These are phyloP conservation scores for Cyberlindnera mrakii DNA, from an alignment of 805 yeast species.

Conservation along the genomic window DNA sequence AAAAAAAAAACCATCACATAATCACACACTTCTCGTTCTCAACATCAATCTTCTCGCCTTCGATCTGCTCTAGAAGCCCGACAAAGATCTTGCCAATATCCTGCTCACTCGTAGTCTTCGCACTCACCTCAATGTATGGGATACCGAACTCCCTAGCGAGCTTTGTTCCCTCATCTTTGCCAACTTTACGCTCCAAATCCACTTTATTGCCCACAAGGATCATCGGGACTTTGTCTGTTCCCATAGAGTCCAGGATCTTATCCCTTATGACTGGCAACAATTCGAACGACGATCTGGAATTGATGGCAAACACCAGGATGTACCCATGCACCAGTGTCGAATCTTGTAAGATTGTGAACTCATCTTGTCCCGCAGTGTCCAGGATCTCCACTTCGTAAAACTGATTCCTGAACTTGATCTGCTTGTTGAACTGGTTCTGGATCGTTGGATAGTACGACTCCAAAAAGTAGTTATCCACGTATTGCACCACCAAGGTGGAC, in stretches of 20 bases:
- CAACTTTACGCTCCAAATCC: slow-evolving; percentile 63
- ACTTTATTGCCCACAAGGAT: slow-evolving; percentile 72
- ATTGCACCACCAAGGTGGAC: slow-evolving; percentile 78
- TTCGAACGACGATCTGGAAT: slow-evolving; percentile 72
- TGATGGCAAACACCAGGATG: slow-evolving; percentile 74
- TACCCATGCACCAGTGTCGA: slow-evolving; percentile 72
- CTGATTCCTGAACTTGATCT: slow-evolving; percentile 60
- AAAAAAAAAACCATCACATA: slow-evolving; percentile 25
- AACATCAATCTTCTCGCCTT: slow-evolving; percentile 51
- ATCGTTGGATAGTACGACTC: slow-evolving; percentile 90
- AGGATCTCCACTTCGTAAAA: slow-evolving; percentile 78
- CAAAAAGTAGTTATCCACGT: slow-evolving; percentile 81
- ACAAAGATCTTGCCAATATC: slow-evolving; percentile 63
- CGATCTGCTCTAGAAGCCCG: slow-evolving; percentile 53
- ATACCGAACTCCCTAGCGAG: slow-evolving; percentile 60
- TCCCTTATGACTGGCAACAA: slow-evolving; percentile 72
- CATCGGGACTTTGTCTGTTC: slow-evolving; percentile 68
- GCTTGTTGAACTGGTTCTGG: slow-evolving; percentile 76
- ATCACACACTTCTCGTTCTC: slow-evolving; percentile 42
- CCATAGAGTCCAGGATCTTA: slow-evolving; percentile 69
- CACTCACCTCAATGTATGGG: slow-evolving; percentile 79
- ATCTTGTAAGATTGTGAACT: slow-evolving; percentile 72
- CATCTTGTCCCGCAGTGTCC: slow-evolving; percentile 94
- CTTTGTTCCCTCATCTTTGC: slow-evolving; percentile 49
- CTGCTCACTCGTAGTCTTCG: slow-evolving; percentile 72